phyloP scores from a whole-genome alignment of 129 eudicot species.

The Escallonia herrerae region DNA sequence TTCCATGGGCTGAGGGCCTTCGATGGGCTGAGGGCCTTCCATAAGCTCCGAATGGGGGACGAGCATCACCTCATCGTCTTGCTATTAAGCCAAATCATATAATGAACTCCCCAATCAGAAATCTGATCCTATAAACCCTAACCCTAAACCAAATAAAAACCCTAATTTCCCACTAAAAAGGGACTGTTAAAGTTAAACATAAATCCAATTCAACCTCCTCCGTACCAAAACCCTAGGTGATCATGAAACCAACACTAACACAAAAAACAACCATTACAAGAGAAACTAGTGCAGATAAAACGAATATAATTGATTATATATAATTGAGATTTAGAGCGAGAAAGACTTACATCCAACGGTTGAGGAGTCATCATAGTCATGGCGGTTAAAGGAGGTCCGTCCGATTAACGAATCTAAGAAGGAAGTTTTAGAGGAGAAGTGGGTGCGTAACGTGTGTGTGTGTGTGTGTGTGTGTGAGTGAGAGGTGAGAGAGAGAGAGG shows the following conservation, averaged over 20 bases:
- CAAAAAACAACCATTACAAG: slow-evolving; percentile 8
- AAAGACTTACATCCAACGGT: slow-evolving; percentile 69
- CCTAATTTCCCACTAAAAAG: not conserved
- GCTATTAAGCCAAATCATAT: slow-evolving; percentile 25
- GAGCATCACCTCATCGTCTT: slow-evolving; percentile 91
- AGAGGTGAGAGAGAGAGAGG: not conserved
- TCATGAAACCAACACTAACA: not conserved
- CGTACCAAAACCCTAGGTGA: slow-evolving; percentile 25
- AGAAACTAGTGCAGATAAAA: slow-evolving; percentile 4
- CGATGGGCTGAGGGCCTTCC: slow-evolving; percentile 58
- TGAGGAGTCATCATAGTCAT: slow-evolving; percentile 88
- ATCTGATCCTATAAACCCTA: slow-evolving; percentile 31
- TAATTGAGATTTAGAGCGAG: not conserved
- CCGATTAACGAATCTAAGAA: slow-evolving; percentile 37
- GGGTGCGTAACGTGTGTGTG: too few species aligned
- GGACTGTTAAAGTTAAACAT: not conserved
- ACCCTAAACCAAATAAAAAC: not conserved
- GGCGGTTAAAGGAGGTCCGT: slow-evolving; percentile 22
- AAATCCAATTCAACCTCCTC: slow-evolving; percentile 3
- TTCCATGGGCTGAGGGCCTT: slow-evolving; percentile 46
- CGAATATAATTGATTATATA: not conserved
- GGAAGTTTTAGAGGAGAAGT: not conserved
- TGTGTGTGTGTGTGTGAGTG: not conserved
- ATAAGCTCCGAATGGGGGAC: slow-evolving; percentile 67
- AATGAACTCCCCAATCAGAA: not conserved